Conservation (phyloP, 2,329 filamentous ascomycete genomes). For the Penicillium sp. region DNA sequence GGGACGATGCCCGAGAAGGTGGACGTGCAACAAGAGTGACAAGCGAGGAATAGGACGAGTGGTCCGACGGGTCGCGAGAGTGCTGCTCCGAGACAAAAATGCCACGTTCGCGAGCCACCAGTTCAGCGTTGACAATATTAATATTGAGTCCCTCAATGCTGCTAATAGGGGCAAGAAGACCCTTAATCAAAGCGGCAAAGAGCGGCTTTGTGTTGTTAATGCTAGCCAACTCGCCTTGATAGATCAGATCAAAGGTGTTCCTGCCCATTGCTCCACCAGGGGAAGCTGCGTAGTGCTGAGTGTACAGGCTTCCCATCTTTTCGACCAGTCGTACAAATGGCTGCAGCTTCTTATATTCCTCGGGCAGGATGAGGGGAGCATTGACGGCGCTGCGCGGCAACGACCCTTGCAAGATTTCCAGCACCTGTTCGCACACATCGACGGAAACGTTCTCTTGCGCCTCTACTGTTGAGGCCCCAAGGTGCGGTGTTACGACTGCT, state of each 20-base stretch:
- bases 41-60: constrained; percentile 63
- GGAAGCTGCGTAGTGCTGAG: constrained; percentile 63
- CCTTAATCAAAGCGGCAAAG: constrained; percentile 75
- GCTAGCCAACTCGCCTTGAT: constrained; percentile 70
- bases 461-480: constrained; percentile 76
- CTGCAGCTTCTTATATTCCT: constrained; percentile 74
- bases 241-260: constrained; percentile 71
- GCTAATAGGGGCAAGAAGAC: constrained; percentile 67
- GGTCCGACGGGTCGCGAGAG: constrained; percentile 58
- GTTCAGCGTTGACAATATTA: constrained; percentile 77
- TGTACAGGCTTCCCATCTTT: constrained; percentile 75
- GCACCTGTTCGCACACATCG: constrained; percentile 77
- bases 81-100: constrained; percentile 74
- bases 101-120: constrained; percentile 73
- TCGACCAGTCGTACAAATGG: constrained; percentile 75
- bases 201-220: constrained; percentile 74
- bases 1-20: constrained; percentile 33
- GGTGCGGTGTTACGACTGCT: constrained; percentile 74
- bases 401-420: constrained; percentile 68
- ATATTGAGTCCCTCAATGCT: constrained; percentile 65
- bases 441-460: constrained; percentile 81
- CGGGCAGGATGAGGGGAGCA: constrained; percentile 74
- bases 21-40: constrained; percentile 64
- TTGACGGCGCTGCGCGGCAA: constrained; percentile 76
- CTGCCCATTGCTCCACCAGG: constrained; percentile 51